Percentiles rank a stretch among this genome's conserved stretches.
Conservation (phyloP, 208 protist species). For the Angomonas ambiguus region DNA sequence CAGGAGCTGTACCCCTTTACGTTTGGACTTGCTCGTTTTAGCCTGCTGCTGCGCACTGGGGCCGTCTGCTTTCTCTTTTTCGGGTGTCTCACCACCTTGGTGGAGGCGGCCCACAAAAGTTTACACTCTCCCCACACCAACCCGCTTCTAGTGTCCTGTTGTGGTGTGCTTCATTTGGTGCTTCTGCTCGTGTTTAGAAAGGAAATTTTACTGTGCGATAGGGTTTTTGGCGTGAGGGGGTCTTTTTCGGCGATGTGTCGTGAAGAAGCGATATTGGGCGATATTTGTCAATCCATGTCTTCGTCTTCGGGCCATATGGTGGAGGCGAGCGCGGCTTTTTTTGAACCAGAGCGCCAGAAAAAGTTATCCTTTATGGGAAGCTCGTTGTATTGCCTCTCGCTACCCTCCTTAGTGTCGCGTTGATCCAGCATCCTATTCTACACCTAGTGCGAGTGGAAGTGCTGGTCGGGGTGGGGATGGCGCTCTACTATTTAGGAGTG, state of each 20-base stretch:
- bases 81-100: conserved; percentile 43
- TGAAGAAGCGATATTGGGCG: conserved; percentile 25
- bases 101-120: conserved; percentile 40
- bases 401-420: neutral
- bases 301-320: neutral
- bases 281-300: conserved; percentile 5
- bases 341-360: neutral
- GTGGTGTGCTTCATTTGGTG: conserved; percentile 26
- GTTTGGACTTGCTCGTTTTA: conserved; percentile 50
- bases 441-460: conserved; percentile 15
- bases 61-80: conserved; percentile 54
- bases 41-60: conserved; percentile 44
- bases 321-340: neutral
- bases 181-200: conserved; percentile 29
- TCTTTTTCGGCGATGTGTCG: conserved; percentile 14
- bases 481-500: conserved; percentile 24
- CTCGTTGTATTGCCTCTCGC: neutral
- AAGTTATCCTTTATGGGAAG: neutral
- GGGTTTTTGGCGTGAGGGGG: conserved; percentile 36
- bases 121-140: conserved; percentile 28
- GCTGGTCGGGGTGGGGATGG: conserved; percentile 20
- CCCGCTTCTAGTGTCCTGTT: conserved; percentile 19
- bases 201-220: conserved; percentile 48
- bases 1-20: conserved; percentile 25
- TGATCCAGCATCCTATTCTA: conserved; percentile 13